Conservation (phyloP, 441 rosid genomes). For the Populus hybrid region DNA sequence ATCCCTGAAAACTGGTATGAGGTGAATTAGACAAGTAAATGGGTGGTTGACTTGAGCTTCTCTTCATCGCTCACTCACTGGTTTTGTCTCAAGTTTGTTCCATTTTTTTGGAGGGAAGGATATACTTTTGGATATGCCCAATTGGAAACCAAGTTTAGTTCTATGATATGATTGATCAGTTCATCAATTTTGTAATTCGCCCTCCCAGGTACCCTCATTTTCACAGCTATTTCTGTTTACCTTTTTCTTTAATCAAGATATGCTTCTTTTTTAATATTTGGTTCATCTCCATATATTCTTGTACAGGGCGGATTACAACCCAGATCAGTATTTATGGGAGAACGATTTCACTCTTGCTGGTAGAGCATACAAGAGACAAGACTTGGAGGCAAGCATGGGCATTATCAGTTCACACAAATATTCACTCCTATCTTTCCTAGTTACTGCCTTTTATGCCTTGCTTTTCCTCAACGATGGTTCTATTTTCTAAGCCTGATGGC, state of each 20-base stretch:
- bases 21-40: not conserved
- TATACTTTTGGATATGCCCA: not conserved
- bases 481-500: not conserved
- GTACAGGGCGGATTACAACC: slow-evolving; percentile 86
- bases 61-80: not conserved
- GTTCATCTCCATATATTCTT: not conserved
- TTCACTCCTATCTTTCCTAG: slow-evolving; percentile 3
- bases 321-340: slow-evolving; percentile 93
- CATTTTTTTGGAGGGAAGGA: not conserved
- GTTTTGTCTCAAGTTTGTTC: not conserved
- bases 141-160: not conserved
- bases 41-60: not conserved
- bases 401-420: slow-evolving; percentile 15
- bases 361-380: slow-evolving; percentile 75
- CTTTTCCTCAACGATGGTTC: too few species aligned
- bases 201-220: slow-evolving; percentile 68
- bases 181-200: slow-evolving; percentile 91
- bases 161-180: slow-evolving; percentile 72
- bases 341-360: slow-evolving; percentile 81
- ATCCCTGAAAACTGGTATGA: not conserved
- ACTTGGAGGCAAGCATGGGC: slow-evolving; percentile 96
- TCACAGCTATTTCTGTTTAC: not conserved
- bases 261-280: not conserved
- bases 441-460: not conserved
- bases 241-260: not conserved